These are phyloP conservation scores for Onygena corvina DNA, from an alignment of 2,329 filamentous ascomycete species.

Conservation along the genomic window DNA sequence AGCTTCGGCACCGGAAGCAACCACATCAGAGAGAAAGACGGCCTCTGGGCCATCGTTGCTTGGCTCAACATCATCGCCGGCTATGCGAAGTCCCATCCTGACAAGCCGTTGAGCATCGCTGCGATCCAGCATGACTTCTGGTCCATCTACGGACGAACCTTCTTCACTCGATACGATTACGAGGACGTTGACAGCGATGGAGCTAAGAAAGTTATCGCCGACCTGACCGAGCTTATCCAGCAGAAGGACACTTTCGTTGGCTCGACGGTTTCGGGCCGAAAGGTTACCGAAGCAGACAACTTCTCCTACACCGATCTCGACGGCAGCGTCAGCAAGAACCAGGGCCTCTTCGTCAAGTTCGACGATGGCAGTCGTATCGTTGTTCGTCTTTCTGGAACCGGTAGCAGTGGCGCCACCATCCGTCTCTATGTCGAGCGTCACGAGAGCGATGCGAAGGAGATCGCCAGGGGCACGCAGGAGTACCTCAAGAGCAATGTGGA, in stretches of 20 bases:
- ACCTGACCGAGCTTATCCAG: conserved; percentile 64
- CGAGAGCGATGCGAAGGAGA: conserved; percentile 66
- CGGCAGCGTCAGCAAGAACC: conserved; percentile 86
- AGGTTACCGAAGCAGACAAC: conserved; percentile 80
- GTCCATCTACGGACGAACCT: conserved; percentile 88
- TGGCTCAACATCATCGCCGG: conserved; percentile 99
- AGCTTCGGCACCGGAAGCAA: conserved; percentile 96
- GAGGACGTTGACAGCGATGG: conserved; percentile 86
- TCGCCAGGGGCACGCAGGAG: conserved; percentile 74
- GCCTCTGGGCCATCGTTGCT: conserved; percentile 90
- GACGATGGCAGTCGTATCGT: conserved; percentile 91
- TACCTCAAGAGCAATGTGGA: conserved; percentile 85
- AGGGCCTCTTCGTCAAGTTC: conserved; percentile 90
- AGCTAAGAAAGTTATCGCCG: conserved; percentile 76
- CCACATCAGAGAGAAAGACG: conserved; percentile 98
- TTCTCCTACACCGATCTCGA: conserved; percentile 99
- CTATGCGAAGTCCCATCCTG: conserved; percentile 68
- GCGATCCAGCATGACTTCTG: conserved; percentile 97
- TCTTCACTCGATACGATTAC: conserved; percentile 99
- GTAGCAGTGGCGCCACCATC: conserved; percentile 90
- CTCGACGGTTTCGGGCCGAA: conserved; percentile 68
- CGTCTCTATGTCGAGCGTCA: conserved; percentile 96
- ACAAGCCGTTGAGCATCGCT: conserved; percentile 77
- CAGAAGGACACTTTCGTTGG: conserved; percentile 65
- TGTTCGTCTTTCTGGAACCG: conserved; percentile 86